Base-by-base conservation (phyloP, 1,284 basidiomycete species). In the Rhodotorula sp. region DNA sequence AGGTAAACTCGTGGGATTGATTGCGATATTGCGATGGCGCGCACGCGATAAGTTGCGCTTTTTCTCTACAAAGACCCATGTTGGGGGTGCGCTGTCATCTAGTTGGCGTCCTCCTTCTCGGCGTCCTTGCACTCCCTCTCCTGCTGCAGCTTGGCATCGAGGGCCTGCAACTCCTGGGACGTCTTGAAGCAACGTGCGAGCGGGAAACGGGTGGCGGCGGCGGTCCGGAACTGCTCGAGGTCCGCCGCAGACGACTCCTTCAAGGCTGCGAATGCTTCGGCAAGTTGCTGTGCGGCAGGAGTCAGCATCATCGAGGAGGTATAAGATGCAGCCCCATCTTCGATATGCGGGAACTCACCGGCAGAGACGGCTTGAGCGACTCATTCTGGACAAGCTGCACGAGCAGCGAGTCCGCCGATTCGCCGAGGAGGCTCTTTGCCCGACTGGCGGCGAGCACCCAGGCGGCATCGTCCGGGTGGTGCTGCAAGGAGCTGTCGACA, bases 401-500 rank as follows among this genome's bases (percentile, higher is more conserved):
- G 48, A 89, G 67, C 3, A 87, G 80, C 16, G 84, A 83, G 26
- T 26, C 14, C 74, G 90, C 63, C 10, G 65, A 63, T n/a, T 71
- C 90, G 6, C 84, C 83, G 46, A 91, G 80, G 12, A 80, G 76
- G 5, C 79, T 81, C 49, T 85, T 82, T 3, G 84, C 88, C 78
- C 85, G 84, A 4, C 90, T 90, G 52, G 84, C 84, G 2, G 86
- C 88, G 21, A 94, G 82, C 54, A 90, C 83, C 1, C 87, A 87
- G 4, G 78, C 76, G 0, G 86, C 83, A 2, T 81, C 47, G 10
- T 14, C 39, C 18, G 29, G 34, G 10, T 52, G 21, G 18, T 31
- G 7, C 80, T 93, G 91, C 20, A 91, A 84, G 75, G 89, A 92
- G 72, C 90, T 87, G 15, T 89, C 87, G 78, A 91, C 93, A 82